phyloP scores from a whole-genome alignment of 768 basidiomycete species.

The Pisolithus albus region DNA sequence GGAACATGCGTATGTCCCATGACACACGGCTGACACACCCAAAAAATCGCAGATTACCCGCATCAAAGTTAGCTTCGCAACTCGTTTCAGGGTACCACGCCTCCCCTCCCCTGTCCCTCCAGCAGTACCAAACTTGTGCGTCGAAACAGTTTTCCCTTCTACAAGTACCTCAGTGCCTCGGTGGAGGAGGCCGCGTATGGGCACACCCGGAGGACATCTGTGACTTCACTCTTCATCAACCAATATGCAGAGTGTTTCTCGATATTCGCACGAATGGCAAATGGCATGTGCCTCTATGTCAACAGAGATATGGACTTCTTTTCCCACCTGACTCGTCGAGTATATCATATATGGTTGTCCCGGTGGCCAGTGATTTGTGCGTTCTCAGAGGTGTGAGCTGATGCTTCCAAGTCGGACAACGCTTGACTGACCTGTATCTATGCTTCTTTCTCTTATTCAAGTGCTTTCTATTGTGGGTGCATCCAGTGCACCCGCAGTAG shows the following conservation, averaged over 20 bases:
- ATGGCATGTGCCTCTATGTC: constrained; percentile 22
- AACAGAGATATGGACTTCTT: background rate
- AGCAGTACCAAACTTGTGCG: too few species aligned
- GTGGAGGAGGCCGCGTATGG: too few species aligned
- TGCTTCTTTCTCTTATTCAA: background rate
- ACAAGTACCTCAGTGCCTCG: too few species aligned
- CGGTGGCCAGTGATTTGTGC: too few species aligned
- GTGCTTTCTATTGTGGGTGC: constrained; percentile 28
- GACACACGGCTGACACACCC: too few species aligned
- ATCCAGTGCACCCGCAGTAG: constrained; percentile 31
- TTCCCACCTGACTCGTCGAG: background rate
- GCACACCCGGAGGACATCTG: constrained; percentile 14
- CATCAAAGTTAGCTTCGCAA: background rate
- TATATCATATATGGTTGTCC: background rate
- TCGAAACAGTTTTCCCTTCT: too few species aligned
- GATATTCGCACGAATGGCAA: constrained; percentile 25
- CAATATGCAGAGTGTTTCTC: constrained; percentile 39
- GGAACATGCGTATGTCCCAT: too few species aligned
- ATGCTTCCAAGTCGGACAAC: background rate
- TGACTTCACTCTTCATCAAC: constrained; percentile 46
- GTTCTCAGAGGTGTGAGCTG: constrained; percentile 2
- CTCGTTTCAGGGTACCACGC: background rate
- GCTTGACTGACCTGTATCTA: background rate
- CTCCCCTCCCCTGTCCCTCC: too few species aligned
- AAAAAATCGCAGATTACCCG: too few species aligned